These are phyloP conservation scores for Polygonum aviculare DNA, from an alignment of 148 eudicot genomes.

Conservation along the genomic window DNA sequence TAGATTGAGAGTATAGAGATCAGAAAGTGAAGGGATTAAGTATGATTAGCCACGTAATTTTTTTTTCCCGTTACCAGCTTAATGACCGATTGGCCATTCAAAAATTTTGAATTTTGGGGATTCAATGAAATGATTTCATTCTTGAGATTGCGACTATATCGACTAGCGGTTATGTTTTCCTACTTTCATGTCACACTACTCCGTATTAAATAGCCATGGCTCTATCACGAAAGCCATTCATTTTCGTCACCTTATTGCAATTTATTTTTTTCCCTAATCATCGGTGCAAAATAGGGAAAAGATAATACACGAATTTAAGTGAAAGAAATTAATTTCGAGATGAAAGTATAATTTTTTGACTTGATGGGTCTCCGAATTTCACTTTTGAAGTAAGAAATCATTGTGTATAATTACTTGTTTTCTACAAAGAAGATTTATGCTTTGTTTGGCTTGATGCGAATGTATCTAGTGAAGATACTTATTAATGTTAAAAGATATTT, in stretches of 20 bases:
- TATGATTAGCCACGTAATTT: not conserved
- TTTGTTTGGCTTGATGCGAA: no score
- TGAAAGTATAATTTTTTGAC: not conserved
- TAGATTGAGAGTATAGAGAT: not conserved
- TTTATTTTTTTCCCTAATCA: no score
- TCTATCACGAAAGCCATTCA: not conserved
- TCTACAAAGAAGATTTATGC: no score
- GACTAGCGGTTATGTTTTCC: not conserved
- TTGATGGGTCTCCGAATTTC: no score
- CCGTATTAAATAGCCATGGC: not conserved
- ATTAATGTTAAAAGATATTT: no score
- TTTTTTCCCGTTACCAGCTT: not conserved
- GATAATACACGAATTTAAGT: no score
- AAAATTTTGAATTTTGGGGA: not conserved
- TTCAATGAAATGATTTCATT: not conserved
- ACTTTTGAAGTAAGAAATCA: no score
- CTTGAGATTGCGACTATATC: not conserved
- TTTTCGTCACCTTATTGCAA: no score
- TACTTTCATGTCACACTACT: not conserved
- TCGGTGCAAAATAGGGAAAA: no score
- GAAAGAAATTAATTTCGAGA: no score
- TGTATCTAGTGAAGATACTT: no score
- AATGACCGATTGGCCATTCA: not conserved
- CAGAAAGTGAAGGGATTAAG: not conserved
- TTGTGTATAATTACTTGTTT: no score